A percentile compares a stretch with the other conserved stretches of the same genome.
Conservation (phyloP, 208 protist genomes). For the Acanthamoeba polyphaga region DNA sequence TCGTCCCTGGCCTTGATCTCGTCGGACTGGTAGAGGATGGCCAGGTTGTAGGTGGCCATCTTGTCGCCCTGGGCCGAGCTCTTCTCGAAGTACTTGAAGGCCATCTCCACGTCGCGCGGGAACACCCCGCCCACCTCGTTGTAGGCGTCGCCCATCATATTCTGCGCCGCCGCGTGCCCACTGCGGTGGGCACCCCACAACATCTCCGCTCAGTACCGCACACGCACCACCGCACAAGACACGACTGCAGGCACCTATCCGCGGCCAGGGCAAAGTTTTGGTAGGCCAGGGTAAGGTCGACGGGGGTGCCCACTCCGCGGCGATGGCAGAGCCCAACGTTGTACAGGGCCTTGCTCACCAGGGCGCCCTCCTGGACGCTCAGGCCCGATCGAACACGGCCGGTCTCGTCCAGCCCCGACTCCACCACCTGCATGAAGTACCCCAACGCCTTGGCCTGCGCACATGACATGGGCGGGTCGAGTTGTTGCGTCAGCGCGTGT, state of each 20-base stretch:
- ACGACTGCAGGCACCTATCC: neutral
- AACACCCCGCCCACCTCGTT: conserved; percentile 6
- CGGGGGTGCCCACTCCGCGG: neutral
- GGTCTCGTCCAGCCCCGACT: neutral
- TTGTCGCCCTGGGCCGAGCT: neutral
- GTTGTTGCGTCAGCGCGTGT: too few species aligned
- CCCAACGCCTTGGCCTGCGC: neutral
- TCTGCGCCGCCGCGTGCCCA: neutral
- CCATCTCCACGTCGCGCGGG: conserved; percentile 6
- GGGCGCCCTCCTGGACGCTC: too few species aligned
- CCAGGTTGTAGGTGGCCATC: conserved; percentile 46
- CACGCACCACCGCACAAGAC: neutral
- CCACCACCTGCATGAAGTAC: neutral
- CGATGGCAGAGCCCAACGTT: neutral
- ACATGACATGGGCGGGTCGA: neutral
- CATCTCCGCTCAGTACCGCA: neutral
- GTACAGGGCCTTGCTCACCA: neutral
- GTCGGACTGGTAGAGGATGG: conserved; percentile 40
- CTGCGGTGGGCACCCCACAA: neutral
- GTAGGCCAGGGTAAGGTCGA: neutral
- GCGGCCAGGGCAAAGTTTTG: neutral
- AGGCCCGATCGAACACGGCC: neutral
- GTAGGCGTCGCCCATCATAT: conserved; percentile 16
- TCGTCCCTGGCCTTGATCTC: conserved; percentile 27
- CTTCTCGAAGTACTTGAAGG: conserved; percentile 34